Percentiles rank a stretch among this genome's conserved stretches.
Conservation (phyloP, 2,329 filamentous ascomycete species). For the Alternaria ventricosa region DNA sequence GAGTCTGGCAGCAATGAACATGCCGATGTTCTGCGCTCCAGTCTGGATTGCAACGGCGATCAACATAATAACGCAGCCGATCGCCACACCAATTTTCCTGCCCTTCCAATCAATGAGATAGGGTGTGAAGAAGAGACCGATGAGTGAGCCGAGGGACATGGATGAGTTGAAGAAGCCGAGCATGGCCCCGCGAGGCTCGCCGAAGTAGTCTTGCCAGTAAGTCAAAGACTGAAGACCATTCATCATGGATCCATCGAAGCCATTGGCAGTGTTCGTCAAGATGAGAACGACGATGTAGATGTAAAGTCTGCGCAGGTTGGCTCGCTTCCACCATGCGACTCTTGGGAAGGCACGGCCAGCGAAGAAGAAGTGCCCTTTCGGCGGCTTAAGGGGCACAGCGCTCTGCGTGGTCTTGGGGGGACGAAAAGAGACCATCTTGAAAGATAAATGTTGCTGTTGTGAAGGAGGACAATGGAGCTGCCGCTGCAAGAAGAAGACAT, state of each 20-base stretch:
- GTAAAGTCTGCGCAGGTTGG: slow-evolving; percentile 18
- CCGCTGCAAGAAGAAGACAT: neutral
- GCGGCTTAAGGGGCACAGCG: slow-evolving; percentile 16
- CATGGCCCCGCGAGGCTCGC: slow-evolving; percentile 29
- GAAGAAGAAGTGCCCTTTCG: slow-evolving; percentile 23
- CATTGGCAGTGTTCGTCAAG: slow-evolving; percentile 50
- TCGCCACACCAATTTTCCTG: slow-evolving; percentile 31
- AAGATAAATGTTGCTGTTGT: neutral
- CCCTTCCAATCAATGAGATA: slow-evolving; percentile 34
- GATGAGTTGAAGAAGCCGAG: slow-evolving; percentile 35
- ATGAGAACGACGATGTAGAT: slow-evolving; percentile 18
- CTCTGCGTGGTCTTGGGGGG: slow-evolving; percentile 18
- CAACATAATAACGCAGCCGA: slow-evolving; percentile 38
- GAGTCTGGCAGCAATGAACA: slow-evolving; percentile 38
- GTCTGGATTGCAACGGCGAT: slow-evolving; percentile 33
- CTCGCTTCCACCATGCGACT: slow-evolving; percentile 15
- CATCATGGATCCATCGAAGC: slow-evolving; percentile 55
- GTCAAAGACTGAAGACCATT: slow-evolving; percentile 32
- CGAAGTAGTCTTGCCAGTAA: slow-evolving; percentile 31
- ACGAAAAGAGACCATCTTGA: slow-evolving; percentile 11
- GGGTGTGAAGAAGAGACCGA: slow-evolving; percentile 26
- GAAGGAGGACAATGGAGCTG: neutral
- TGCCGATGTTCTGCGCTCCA: slow-evolving; percentile 33
- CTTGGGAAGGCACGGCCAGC: slow-evolving; percentile 15
- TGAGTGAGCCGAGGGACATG: slow-evolving; percentile 23